Evolutionary conservation across 345 rosid genomes (phyloP).

Genomic region (Laguncularia racemosa): DNA sequence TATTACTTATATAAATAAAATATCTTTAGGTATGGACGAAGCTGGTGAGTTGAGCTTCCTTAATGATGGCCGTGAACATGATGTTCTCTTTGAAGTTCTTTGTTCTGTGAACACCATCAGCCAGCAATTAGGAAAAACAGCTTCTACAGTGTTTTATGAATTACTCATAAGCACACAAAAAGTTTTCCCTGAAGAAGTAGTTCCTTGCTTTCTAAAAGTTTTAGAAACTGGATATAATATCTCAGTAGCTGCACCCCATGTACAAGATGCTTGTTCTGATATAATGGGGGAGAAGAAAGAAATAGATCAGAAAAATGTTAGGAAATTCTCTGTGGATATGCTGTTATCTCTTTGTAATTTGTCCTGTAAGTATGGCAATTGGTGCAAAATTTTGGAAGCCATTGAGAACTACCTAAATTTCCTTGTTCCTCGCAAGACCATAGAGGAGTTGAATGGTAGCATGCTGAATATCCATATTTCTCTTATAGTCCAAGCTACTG

Average conservation of each 20-base stretch:
- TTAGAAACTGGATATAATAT: slow-evolving; percentile 68
- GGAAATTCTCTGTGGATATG: slow-evolving; percentile 76
- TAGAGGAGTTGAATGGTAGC: slow-evolving; percentile 35
- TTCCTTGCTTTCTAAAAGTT: slow-evolving; percentile 66
- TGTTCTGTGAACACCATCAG: slow-evolving; percentile 50
- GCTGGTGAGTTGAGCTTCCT: slow-evolving; percentile 33
- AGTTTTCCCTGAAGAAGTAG: slow-evolving; percentile 66
- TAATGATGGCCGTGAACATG: slow-evolving; percentile 36
- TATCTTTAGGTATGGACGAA: slow-evolving; percentile 49
- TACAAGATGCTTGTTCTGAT: slow-evolving; percentile 50
- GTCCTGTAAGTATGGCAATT: slow-evolving; percentile 56
- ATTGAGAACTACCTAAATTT: slow-evolving; percentile 55
- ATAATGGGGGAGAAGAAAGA: slow-evolving; percentile 57
- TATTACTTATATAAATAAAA: slow-evolving; percentile 1
- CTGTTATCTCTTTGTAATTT: slow-evolving; percentile 56
- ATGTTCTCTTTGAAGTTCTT: slow-evolving; percentile 58
- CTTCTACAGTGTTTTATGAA: slow-evolving; percentile 76
- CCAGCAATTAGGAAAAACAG: slow-evolving; percentile 74
- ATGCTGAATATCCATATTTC: slow-evolving; percentile 33
- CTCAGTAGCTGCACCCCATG: slow-evolving; percentile 28
- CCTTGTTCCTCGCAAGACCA: slow-evolving; percentile 65
- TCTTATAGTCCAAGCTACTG: slow-evolving; percentile 64
- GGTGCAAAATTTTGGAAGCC: slow-evolving; percentile 64
- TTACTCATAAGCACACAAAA: slow-evolving; percentile 43
- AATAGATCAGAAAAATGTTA: slow-evolving; percentile 56